These are phyloP conservation scores for Trichophyton schoenleinii DNA, from an alignment of 2,329 filamentous ascomycete genomes.

Conservation along the genomic window DNA sequence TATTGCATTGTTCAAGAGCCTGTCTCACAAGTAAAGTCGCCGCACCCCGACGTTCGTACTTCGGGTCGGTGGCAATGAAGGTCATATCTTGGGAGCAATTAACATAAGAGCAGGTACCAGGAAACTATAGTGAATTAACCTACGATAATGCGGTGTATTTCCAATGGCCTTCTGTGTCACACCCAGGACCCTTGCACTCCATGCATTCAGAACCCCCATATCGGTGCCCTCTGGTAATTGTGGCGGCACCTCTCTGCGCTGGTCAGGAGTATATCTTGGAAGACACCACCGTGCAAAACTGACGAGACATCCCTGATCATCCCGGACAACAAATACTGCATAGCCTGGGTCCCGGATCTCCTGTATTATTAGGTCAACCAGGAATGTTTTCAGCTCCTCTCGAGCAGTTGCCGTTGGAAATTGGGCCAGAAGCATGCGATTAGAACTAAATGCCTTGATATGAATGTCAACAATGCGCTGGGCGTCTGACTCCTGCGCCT, in stretches of 20 bases:
- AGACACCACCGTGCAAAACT: neutral
- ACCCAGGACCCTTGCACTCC: neutral
- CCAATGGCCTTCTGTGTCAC: neutral
- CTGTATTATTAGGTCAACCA: conserved; percentile 12
- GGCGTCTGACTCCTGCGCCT: conserved; percentile 14
- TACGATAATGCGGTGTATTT: neutral
- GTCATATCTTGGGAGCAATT: conserved; percentile 11
- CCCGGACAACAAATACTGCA: conserved; percentile 11
- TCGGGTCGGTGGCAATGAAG: conserved; percentile 14
- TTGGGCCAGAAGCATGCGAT: conserved; percentile 17
- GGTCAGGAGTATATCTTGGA: neutral
- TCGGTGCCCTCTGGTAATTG: neutral
- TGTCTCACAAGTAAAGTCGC: conserved; percentile 13
- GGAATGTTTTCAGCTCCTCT: conserved; percentile 10
- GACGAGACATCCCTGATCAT: neutral
- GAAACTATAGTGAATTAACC: neutral
- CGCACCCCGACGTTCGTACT: conserved; percentile 14
- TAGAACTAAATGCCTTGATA: conserved; percentile 16
- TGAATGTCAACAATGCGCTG: conserved; percentile 18
- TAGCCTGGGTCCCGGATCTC: conserved; percentile 15
- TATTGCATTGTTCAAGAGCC: conserved; percentile 12
- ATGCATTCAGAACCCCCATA: neutral
- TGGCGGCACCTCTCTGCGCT: neutral
- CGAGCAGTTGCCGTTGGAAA: conserved; percentile 17
- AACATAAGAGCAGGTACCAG: neutral